Base-by-base conservation (phyloP, 2,329 filamentous ascomycete genomes). In the Canariomyces notabilis region DNA sequence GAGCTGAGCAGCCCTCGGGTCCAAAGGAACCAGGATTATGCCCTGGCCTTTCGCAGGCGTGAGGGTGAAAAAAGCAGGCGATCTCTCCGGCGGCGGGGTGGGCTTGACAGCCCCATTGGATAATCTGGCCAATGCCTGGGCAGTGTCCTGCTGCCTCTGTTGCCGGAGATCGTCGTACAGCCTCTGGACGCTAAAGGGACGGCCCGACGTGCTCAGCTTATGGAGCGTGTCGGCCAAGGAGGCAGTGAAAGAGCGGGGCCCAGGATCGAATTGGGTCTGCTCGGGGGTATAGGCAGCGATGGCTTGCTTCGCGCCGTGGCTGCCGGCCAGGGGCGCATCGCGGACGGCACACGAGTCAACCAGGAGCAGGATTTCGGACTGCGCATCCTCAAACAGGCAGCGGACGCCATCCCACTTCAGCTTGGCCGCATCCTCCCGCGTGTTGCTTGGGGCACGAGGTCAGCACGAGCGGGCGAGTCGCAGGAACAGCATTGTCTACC, bases 391-490 rank as follows among this genome's bases (percentile, higher is more conserved):
- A 41, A 84, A 73, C 14, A 82, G 64, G 57, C 75, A 80, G 46
- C 77, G 74, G 2, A 84, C 71, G n/a, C 76, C 76, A 53, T 76
- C 74, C 80, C 80, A 84, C 56, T 77, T 82, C 21, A 84, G 65
- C 61, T 74, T 80, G 23, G 77, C 69, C n/a, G 79, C 73, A 58
- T 80, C 75, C 51, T 77, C 74, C 37, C 72, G 70, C 36, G 71
- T 52, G 63, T 79, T 78, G 65, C 80, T 83, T 60, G 42, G 56
- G 36, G 29, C 46, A 53, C 51, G 59, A 38, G 37, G 48, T 62
- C 50, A 60, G 54, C 29, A 50, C 37, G 32, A 35, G 31, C 18
- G 33, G 26, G 31, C 26, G 48, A 12, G 32, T 14, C 21, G 8
- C 20, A 31, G 5, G 15, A 42, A 22, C 34, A 45, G 19, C 18